Evolutionary conservation across 2,329 filamentous ascomycete genomes (phyloP).

Genomic region (Neurospora crassa): DNA sequence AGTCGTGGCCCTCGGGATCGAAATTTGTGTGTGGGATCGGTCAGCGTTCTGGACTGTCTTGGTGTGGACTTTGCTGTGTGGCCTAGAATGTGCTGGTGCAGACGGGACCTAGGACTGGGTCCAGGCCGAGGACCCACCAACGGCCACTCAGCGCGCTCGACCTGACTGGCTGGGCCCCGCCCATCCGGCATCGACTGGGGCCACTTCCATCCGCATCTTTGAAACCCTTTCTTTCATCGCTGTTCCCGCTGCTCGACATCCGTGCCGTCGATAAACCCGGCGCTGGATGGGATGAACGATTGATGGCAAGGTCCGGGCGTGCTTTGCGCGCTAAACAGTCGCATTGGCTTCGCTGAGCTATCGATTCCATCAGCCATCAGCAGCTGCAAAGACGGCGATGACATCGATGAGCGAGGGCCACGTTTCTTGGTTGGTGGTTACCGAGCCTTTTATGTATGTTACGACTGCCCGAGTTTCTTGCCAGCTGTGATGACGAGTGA

Average conservation of each 20-base stretch:
- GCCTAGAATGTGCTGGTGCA: not conserved
- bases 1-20: not conserved
- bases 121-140: not conserved
- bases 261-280: not conserved
- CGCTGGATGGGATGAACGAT: not conserved
- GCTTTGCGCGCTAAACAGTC: not conserved
- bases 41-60: not conserved
- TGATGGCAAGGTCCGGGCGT: not conserved
- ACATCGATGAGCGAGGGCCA: not conserved
- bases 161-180: not conserved
- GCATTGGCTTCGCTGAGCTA: not conserved
- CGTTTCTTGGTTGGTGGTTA: not conserved
- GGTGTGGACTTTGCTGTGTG: not conserved
- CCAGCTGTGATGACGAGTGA: not conserved
- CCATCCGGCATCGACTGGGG: not conserved
- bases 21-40: not conserved
- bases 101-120: not conserved
- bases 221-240: not conserved
- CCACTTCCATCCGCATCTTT: not conserved
- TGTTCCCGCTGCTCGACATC: not conserved
- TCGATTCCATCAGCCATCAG: not conserved
- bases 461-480: not conserved
- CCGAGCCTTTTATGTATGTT: not conserved
- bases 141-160: not conserved
- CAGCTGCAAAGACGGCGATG: not conserved